Percentiles rank a stretch among this genome's conserved stretches.
These are phyloP conservation scores for Spirogloea muscicola DNA, from an alignment of 139 green algal species.

Conservation along the genomic window DNA sequence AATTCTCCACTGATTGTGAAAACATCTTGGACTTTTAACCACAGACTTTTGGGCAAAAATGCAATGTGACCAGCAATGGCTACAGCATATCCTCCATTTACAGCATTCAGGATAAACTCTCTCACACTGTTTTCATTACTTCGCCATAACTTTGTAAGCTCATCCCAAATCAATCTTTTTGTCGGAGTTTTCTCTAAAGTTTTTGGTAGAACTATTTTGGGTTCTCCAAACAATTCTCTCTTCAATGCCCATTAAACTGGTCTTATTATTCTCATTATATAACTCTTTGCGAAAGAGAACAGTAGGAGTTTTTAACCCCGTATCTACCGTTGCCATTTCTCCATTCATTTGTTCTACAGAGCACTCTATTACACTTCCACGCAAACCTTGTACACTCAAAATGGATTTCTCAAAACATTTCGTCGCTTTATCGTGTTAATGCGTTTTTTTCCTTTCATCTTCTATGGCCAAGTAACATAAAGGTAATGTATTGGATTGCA, in stretches of 20 bases:
- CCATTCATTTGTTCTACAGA: conserved; percentile 18
- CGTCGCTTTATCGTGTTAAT: too few species aligned
- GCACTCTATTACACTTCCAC: conserved; percentile 40
- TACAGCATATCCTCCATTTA: conserved; percentile 40
- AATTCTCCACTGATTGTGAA: conserved; percentile 41
- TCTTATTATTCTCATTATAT: conserved; percentile 16
- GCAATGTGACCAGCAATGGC: conserved; percentile 33
- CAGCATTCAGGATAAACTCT: conserved; percentile 36
- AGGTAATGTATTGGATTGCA: too few species aligned
- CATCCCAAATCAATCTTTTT: conserved; percentile 37
- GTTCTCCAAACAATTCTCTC: conserved; percentile 37
- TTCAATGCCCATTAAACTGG: conserved; percentile 27
- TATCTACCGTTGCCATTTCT: conserved; percentile 36
- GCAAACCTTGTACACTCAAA: conserved; percentile 28
- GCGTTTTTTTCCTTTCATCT: too few species aligned
- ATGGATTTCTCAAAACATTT: conserved; percentile 40
- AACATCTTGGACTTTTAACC: conserved; percentile 29
- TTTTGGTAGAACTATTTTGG: conserved; percentile 34
- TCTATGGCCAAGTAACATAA: too few species aligned
- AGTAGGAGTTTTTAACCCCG: conserved; percentile 24
- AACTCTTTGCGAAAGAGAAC: conserved; percentile 36
- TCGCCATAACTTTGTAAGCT: conserved; percentile 32
- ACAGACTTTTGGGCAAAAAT: conserved; percentile 40
- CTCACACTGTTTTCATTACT: conserved; percentile 34
- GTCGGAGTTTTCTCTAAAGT: conserved; percentile 22